Evolutionary conservation across 208 protist genomes (phyloP), one percentile per base, ranked within the genome.

Genomic region (Leishmania martiniquensis): DNA sequence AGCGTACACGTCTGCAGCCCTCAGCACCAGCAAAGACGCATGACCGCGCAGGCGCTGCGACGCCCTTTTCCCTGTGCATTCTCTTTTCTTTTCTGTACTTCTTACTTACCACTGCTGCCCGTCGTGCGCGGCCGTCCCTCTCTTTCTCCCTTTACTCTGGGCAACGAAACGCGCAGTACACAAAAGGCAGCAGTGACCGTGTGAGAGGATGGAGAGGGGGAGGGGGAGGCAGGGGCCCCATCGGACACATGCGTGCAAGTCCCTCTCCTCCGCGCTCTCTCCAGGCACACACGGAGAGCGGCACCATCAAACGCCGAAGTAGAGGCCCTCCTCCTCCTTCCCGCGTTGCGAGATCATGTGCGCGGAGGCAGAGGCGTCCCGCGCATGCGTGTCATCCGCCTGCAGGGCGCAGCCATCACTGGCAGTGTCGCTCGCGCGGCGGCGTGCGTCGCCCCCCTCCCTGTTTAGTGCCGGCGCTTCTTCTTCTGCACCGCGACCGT

Each of bases 401-500:
- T 37, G 10, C 15, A 70, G 37, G 13, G 47, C 29, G 32, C 29
- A 32, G 15, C 2, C 49, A 44, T 45, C 65, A 39, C 74, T 75
- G 22, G 20, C 44, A 47, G 44, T 63, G 52, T 68, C 52, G 10
- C 57, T 20, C 78, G 9, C 69, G 45, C 54, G 54, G 13, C 54
- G 22, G 4, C n/a, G 13, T 44, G 44, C 67, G 34, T 4, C 62
- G 44, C 17, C 25, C n/a, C n/a, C n/a, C n/a, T n/a, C n/a, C 20
- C 20, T 32, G 29, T 17, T 83, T 62, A 85, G n/a, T 76, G 80
- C 29, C 77, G 63, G 12, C 74, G 62, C 54, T 87, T 82, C 49
- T 88, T 90, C 78, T 88, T 89, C 85, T 92, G 81, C 55, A 81
- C 81, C 1, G 86, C 91, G 29, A 94, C 84, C 51, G 75, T 90